Base-by-base conservation (phyloP, 2,329 filamentous ascomycete genomes). In the Didymella pinodella region DNA sequence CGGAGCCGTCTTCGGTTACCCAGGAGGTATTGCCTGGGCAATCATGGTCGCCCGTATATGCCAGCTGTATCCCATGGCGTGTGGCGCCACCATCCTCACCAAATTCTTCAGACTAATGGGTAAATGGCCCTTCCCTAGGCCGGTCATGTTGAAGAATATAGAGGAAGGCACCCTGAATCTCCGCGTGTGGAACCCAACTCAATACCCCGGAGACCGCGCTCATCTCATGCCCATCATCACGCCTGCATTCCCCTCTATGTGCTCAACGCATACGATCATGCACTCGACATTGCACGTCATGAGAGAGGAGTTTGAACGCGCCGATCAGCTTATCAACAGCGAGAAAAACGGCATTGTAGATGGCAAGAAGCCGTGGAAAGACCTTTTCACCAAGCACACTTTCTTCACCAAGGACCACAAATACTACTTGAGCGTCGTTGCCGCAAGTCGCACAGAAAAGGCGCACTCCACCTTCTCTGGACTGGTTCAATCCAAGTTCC, bases 221-320 rank as follows among this genome's bases (percentile, higher is more conserved):
- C 94, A 98, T 77, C 82, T 97, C 51, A 99, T 99, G 95, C 95
- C 95, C 28, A 92, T 99, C 77, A 98, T 99, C 72, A 99, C 95
- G 1, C 95, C 95, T 1, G 93, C 95, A 0, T 98, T 97, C 75
- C 95, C 95, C 2, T 96, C 93, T 48, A 98, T 97, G 93, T 98
- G 95, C 76, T 90, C 95, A 1, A 98, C 95, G 0, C 95, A 96
- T 81, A 98, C 97, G 71, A 89, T 99, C 61, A 93, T 91, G 3
- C 83, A 86, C 65, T 98, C 94, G 0, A 96, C 93, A 1, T 92
- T 93, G 81, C 82, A 86, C 7, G 87, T 97, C 48, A 93, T 99
- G 71, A 86, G 92, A 65, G 85, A 88, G 46, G 95, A 99, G 74
- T 85, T 98, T 20, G 84, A 89, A 63, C 87, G 91, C 36, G 95